Base-by-base conservation (phyloP, 2,329 filamentous ascomycete species). In the Volutella citrinella region DNA sequence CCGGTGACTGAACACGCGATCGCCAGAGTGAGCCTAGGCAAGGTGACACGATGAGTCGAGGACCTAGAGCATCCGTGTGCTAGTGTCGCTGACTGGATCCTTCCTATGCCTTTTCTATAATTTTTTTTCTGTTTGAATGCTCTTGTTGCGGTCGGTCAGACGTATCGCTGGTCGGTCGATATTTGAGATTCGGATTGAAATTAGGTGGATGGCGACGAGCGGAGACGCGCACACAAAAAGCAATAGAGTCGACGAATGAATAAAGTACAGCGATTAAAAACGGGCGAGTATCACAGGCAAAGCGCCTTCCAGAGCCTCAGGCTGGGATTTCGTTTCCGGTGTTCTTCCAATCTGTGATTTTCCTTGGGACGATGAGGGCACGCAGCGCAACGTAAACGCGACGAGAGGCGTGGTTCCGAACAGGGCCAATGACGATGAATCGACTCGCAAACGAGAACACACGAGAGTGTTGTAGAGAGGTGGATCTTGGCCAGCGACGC, bases 81-180 rank as follows among this genome's bases (percentile, higher is more conserved):
- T n/a, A n/a, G n/a, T n/a, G n/a, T n/a, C n/a, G n/a, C n/a, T n/a
- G n/a, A n/a, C n/a, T 33, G 29, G 29, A 37, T 44, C 38, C 36
- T 45, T 40, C 38, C 11, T 29, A 26, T 31, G 22, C 34, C 39
- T 46, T 46, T 46, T 41, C 46, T 46, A 38, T 42, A 41, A 51
- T 48, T 55, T 50, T 49, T 51, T 43, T 39, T 38, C 30, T 46
- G 38, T 51, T 45, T 51, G 51, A 51, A 43, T 53, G 51, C 50
- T 49, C 52, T 46, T 37, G 41, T 48, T 46, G 46, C 32, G 27
- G 46, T 51, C 40, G 52, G 40, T n/a, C n/a, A n/a, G n/a, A n/a
- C n/a, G n/a, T n/a, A n/a, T n/a, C n/a, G n/a, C n/a, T n/a, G n/a
- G n/a, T n/a, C n/a, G n/a, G n/a, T n/a, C n/a, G 48, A 40, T 44